Percentiles rank a stretch among this genome's conserved stretches.
phyloP scores from a whole-genome alignment of 352 stramenopile genomes.

The Albugo candida region DNA sequence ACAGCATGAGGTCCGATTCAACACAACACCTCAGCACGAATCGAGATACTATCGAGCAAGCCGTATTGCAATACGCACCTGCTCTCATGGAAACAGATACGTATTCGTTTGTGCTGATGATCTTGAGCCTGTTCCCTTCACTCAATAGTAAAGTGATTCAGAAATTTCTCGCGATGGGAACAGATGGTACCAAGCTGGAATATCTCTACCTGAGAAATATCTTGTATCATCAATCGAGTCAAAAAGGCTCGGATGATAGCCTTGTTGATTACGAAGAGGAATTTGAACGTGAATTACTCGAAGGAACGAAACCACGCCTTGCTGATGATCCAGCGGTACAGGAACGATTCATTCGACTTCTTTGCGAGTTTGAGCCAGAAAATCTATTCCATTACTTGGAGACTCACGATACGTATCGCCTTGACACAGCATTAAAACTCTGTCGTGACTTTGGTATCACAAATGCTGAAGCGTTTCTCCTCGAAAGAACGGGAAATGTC shows the following conservation, averaged over 20 bases:
- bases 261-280: conserved; percentile 26
- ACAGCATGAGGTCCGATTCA: conserved; percentile 20
- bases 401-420: conserved; percentile 75
- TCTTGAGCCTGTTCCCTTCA: conserved; percentile 70
- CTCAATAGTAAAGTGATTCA: conserved; percentile 75
- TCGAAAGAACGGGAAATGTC: conserved; percentile 86
- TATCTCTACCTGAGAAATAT: conserved; percentile 68
- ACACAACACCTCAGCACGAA: conserved; percentile 11
- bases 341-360: conserved; percentile 57
- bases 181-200: conserved; percentile 51
- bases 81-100: conserved; percentile 79
- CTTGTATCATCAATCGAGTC: conserved; percentile 25
- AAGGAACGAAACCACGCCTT: conserved; percentile 62
- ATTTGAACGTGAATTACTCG: conserved; percentile 56
- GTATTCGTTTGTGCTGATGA: conserved; percentile 73
- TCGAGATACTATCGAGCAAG: conserved; percentile 54
- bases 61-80: conserved; percentile 46
- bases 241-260: conserved; percentile 24
- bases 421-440: conserved; percentile 62
- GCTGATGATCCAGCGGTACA: conserved; percentile 64
- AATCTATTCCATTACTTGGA: conserved; percentile 66
- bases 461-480: conserved; percentile 79
- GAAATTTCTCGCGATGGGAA: conserved; percentile 65
- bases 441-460: conserved; percentile 75
- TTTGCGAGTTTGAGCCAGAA: conserved; percentile 61